Evolutionary conservation across 768 basidiomycete species (phyloP), one percentile per base, ranked within the genome.

Genomic region (Tulasnella sp.): DNA sequence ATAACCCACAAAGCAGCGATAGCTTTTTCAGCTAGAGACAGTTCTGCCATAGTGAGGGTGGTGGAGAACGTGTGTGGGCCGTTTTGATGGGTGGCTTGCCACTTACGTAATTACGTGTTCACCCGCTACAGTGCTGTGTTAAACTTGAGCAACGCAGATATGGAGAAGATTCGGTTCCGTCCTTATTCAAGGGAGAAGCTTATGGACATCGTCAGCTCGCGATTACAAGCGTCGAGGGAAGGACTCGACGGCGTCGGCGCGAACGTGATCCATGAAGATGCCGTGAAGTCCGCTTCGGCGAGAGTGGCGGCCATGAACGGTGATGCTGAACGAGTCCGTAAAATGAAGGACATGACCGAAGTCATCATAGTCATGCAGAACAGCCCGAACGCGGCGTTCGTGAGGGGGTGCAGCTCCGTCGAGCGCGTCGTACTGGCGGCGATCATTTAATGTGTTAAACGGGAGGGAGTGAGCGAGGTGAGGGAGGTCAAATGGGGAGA

Each of bases 151-250:
- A 20, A 40, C 78, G 14, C 82, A 95, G 96, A 95, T 20, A 96
- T 96, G 92, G 91, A 92, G 40, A 91, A 96, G 46, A 96, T 96
- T 83, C 96, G 96, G 83, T 99, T 99, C 86, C 90, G 93, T 83
- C 94, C 98, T 8, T 99, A 98, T 84, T 93, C 88, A 41, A 92
- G 90, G 46, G 85, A 86, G 6, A 96, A 95, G 84, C 90, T 99
- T 1, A 90, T 93, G 82, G 89, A 92, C 83, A 99, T 99, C 79
- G 94, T 98, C 7, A 90, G 91, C n/a, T 91, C 95, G 0, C 91
- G 98, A 7, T 86, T 99, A 77, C 88, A 88, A 4, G 90, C 89
- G 44, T 90, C 92, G 3, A 88, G 89, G 81, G 88, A 89, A 60
- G 84, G 92, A 34, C 86, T 89, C 14, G 84, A 88, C 14, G 54